A percentile compares a stretch with the other conserved stretches of the same genome.
Evolutionary conservation across 345 rosid genomes (phyloP).

Genomic region (Syzygium grande): DNA sequence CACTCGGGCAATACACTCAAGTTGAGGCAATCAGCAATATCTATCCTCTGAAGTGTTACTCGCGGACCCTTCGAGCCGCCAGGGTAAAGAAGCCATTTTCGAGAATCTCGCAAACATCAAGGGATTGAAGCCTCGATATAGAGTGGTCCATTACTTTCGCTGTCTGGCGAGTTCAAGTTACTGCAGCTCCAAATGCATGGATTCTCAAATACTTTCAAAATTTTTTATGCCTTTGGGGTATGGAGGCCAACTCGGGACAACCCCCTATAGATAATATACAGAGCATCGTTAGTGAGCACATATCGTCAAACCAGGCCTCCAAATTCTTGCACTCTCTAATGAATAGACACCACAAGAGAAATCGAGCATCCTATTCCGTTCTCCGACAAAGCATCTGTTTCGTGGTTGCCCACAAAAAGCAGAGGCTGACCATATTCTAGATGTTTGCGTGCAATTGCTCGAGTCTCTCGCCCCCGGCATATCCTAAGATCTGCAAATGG

Average conservation of each 20-base stretch:
- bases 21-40: background rate
- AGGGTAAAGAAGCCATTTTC: conserved; percentile 2
- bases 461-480: background rate
- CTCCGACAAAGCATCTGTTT: conserved; percentile 1
- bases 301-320: conserved; percentile 4
- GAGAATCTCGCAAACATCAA: background rate
- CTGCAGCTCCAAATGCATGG: background rate
- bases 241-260: background rate
- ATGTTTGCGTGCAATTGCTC: conserved; percentile 5
- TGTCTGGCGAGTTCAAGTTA: background rate
- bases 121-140: background rate
- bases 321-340: conserved; percentile 1
- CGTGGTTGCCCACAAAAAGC: background rate
- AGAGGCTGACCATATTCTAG: conserved; percentile 3
- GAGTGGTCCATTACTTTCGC: background rate
- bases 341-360: conserved; percentile 7
- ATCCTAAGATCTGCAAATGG: too few relatives aligned
- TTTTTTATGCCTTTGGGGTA: conserved; percentile 1
- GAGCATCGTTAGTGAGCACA: conserved; percentile 1
- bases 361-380: conserved; percentile 7
- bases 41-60: background rate
- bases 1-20: conserved; percentile 2
- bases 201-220: background rate
- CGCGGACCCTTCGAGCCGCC: conserved; percentile 10
- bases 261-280: background rate